Base-by-base conservation (phyloP, 208 protist genomes). In the Leishmania tarentolae region DNA sequence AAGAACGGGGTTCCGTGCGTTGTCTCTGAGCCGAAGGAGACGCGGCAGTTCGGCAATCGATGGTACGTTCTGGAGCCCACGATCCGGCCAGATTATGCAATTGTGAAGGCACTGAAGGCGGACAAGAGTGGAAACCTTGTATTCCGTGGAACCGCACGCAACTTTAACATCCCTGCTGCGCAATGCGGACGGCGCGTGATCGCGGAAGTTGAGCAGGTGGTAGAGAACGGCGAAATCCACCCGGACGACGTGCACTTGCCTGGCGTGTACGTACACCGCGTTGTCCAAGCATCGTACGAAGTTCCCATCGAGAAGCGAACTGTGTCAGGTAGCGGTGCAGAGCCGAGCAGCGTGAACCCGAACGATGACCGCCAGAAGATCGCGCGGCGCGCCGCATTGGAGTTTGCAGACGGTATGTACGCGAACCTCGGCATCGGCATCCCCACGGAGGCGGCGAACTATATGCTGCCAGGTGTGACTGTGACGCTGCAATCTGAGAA, bases 401-500 rank as follows among this genome's bases (percentile, higher is more conserved):
- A 99, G 87, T 97, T 99, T 69, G 52, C 95, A 78, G 96, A 99
- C 79, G 98, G 98, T 65, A 99, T 98, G 96, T 97, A 98, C 78
- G 96, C 98, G 42, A 99, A 99, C 85, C 84, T 99, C 0, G 98
- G 98, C 56, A 99, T 99, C 57, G 98, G 98, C 75, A 99, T 99
- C 74, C 98, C 98, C 46, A 99, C 98, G 13, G 87, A 99, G 52
- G 95, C 95, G 5, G 88, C 91, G 63, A 98, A 98, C 89, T 99
- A 97, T 86, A 86, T 99, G 15, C 90, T 88, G 17, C 75, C 87
- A 13, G 92, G 91, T 35, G 89, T 98, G 53, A 79, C 75, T 69
- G 98, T 99, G 61, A 92, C 90, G 76, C 92, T 99, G 19, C 96
- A 99, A 87, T 88, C 84, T 35, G 97, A 99, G 84, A 98, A 98